Evolutionary conservation across 768 basidiomycete genomes (phyloP).

Genomic region (Suillus lakei): DNA sequence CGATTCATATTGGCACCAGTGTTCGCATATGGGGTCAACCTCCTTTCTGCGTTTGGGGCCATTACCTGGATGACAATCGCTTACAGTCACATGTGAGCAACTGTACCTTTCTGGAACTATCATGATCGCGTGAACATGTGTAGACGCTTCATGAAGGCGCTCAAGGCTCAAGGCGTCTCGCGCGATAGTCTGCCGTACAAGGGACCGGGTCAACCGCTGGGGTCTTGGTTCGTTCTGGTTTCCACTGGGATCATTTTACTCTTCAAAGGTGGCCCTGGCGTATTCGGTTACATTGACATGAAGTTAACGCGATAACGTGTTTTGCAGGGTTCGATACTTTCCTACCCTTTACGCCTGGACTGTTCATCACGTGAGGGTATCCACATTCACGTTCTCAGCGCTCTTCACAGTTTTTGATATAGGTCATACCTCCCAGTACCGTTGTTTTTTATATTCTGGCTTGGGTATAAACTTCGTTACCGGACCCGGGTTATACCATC

Average conservation of each 20-base stretch:
- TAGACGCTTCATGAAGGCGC: conserved; percentile 54
- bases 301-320: conserved; percentile 26
- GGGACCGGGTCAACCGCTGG: conserved; percentile 66
- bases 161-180: conserved; percentile 47
- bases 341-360: conserved; percentile 53
- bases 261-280: conserved; percentile 60
- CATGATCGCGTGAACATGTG: conserved; percentile 16
- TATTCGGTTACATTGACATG: conserved; percentile 48
- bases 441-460: conserved; percentile 39
- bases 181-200: conserved; percentile 54
- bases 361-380: conserved; percentile 58
- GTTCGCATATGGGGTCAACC: conserved; percentile 44
- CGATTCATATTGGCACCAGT: conserved; percentile 16
- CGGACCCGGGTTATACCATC: conserved; percentile 41
- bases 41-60: conserved; percentile 47
- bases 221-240: conserved; percentile 63
- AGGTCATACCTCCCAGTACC: conserved; percentile 38
- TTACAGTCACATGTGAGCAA: conserved; percentile 61
- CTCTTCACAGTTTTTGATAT: neutral
- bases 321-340: conserved; percentile 43
- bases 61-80: conserved; percentile 51
- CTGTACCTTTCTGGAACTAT: conserved; percentile 13
- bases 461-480: conserved; percentile 41
- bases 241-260: conserved; percentile 57
- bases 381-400: conserved; percentile 7